These are phyloP conservation scores for Berberis vulgaris DNA, from an alignment of 164 flowering plant genomes.

Conservation along the genomic window DNA sequence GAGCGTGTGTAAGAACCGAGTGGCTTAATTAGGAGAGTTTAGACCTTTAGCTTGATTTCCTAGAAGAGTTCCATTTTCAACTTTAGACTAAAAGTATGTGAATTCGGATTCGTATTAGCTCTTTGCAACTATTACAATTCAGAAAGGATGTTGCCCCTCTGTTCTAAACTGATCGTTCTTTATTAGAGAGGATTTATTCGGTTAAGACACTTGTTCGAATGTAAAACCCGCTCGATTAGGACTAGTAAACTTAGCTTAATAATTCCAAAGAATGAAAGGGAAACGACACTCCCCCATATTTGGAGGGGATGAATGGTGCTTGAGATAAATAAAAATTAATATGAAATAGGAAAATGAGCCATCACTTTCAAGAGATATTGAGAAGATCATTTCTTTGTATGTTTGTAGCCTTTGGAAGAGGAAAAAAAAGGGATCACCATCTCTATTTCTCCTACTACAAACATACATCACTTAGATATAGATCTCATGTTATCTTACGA, in stretches of 20 bases:
- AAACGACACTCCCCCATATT: not conserved
- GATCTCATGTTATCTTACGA: no score
- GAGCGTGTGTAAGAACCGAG: no score
- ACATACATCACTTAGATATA: not conserved
- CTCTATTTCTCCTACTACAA: not conserved
- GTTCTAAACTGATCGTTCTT: not conserved
- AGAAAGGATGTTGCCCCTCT: not conserved
- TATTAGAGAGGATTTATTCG: not conserved
- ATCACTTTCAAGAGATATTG: slow-evolving; percentile 6
- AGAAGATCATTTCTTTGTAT: not conserved
- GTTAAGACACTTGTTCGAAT: not conserved
- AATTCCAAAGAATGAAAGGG: not conserved
- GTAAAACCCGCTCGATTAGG: not conserved
- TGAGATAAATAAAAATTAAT: not conserved
- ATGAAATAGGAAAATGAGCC: slow-evolving; percentile 1
- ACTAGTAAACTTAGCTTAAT: not conserved
- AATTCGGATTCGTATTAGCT: not conserved
- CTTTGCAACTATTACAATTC: not conserved
- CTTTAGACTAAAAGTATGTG: no score
- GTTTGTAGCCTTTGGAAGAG: not conserved
- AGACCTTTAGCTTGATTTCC: no score
- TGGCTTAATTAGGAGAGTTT: no score
- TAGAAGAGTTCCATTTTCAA: no score
- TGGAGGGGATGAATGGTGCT: not conserved
- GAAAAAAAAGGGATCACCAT: not conserved